Conservation (phyloP, 2,329 filamentous ascomycete species). For the Aureobasidium sp. region DNA sequence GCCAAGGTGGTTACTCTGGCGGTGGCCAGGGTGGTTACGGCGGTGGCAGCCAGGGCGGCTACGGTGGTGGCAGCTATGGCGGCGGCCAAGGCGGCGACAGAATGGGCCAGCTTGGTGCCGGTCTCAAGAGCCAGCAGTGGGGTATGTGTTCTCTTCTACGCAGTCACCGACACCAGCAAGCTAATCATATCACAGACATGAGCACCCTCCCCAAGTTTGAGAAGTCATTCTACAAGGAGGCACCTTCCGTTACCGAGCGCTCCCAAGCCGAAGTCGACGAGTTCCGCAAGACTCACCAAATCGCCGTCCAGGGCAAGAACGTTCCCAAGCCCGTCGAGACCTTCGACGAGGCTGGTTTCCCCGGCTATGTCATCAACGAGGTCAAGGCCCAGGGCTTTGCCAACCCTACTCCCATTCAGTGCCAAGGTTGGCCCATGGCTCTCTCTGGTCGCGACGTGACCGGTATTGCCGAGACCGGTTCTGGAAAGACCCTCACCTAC, state of each 20-base stretch:
- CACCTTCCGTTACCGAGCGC: conserved; percentile 67
- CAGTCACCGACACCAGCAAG: conserved; percentile 16
- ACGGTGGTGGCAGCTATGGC: conserved; percentile 31
- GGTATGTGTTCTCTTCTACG: conserved; percentile 49
- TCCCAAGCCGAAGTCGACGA: conserved; percentile 73
- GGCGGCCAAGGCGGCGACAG: conserved; percentile 67
- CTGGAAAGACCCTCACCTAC: conserved; percentile 97
- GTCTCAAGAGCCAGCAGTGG: conserved; percentile 83
- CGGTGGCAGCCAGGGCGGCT: conserved; percentile 24
- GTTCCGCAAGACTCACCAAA: conserved; percentile 79
- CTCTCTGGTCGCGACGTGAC: conserved; percentile 96
- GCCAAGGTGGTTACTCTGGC: conserved; percentile 25
- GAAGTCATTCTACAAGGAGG: conserved; percentile 98
- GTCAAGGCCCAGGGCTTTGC: conserved; percentile 97
- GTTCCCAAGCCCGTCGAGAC: conserved; percentile 92
- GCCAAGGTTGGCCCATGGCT: conserved; percentile 98
- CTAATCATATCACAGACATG: conserved; percentile 54
- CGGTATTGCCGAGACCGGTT: conserved; percentile 98
- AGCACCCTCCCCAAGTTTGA: conserved; percentile 86
- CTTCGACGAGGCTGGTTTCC: conserved; percentile 97
- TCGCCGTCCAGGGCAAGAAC: conserved; percentile 70
- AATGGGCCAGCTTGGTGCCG: conserved; percentile 85
- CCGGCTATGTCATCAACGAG: conserved; percentile 93
- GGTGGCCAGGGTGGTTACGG: conserved; percentile 22
- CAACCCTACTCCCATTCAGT: conserved; percentile 91